Evolutionary conservation across 495 filamentous ascomycete species (phyloP), one percentile per base, ranked within the genome.

Genomic region (Trichoderma reesei): DNA sequence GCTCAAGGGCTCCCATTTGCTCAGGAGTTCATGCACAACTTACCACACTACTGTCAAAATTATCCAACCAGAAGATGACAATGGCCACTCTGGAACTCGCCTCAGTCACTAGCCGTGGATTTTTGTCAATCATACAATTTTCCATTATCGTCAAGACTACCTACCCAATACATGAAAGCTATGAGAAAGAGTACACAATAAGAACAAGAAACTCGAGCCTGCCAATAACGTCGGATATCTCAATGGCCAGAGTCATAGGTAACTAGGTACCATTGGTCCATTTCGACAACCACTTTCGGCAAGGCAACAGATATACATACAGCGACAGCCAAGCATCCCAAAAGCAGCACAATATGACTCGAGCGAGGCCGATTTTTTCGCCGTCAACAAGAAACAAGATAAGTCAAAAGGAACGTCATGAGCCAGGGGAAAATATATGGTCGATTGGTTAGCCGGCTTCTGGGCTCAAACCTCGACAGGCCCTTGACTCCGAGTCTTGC

Each of bases 401-500:
- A 3, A 46, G n/a, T 46, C 5, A 18, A 14, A 14, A 46, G 13
- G n/a, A 56, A 56, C 18, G 51, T 13, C 3, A 56, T 11, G 26
- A 56, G 9, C 33, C 8, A 56, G 10, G 26, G 10, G 26, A 56
- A 13, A 56, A 33, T 5, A 14, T 1, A 56, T 10, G 51, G 26
- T 26, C 26, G 9, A 56, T 33, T 31, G 20, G 31, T 56, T 33
- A 33, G 26, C 44, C 44, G 7, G 11, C 20, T 18, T n/a, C 42
- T 33, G 11, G 26, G 0, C 8, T 56, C 11, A 56, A 33, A 36
- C 26, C 51, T 56, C 51, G 26, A 56, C 61, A 3, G 73, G 71
- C 0, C 78, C 78, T 67, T 81, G 79, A 60, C 77, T 79, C 63
- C 78, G 70, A 10, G 77, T 81, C 69, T 75, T 78, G 37, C 77